A percentile compares a stretch with the other conserved stretches of the same genome.
phyloP scores from a whole-genome alignment of 2,329 filamentous ascomycete genomes.

The Xylariaceae sp. region DNA sequence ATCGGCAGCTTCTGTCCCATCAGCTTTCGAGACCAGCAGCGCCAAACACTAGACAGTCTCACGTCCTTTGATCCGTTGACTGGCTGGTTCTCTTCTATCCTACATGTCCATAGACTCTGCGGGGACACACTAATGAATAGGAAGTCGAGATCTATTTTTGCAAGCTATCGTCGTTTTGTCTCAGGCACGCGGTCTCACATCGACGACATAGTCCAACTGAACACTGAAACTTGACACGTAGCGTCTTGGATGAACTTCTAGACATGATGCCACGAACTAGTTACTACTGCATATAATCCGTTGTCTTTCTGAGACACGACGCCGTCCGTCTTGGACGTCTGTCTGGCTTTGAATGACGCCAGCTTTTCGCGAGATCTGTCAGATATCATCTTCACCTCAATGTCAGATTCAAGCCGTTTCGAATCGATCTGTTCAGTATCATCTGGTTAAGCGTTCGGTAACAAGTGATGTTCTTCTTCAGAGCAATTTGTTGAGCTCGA shows the following conservation, averaged over 20 bases:
- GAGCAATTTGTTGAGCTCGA: no score
- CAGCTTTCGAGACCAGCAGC: background rate
- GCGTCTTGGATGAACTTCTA: background rate
- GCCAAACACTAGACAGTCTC: background rate
- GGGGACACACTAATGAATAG: no score
- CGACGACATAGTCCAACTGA: background rate
- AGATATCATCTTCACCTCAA: slow-evolving; percentile 28
- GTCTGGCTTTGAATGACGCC: background rate
- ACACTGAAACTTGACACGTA: background rate
- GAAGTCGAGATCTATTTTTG: background rate
- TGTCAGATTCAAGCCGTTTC: no score
- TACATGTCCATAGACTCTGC: no score
- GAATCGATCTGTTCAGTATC: no score
- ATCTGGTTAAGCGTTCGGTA: background rate
- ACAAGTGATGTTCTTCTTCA: background rate
- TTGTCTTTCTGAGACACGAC: background rate
- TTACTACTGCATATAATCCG: background rate
- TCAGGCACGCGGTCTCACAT: background rate
- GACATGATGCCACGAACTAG: background rate
- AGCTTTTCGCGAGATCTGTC: slow-evolving; percentile 19
- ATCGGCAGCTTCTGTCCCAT: background rate
- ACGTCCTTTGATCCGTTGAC: no score
- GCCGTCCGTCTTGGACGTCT: no score
- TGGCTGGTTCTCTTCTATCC: no score
- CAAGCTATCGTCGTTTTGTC: background rate